Base-by-base conservation (phyloP, 805 yeast species). In the Hanseniaspora vineae region DNA sequence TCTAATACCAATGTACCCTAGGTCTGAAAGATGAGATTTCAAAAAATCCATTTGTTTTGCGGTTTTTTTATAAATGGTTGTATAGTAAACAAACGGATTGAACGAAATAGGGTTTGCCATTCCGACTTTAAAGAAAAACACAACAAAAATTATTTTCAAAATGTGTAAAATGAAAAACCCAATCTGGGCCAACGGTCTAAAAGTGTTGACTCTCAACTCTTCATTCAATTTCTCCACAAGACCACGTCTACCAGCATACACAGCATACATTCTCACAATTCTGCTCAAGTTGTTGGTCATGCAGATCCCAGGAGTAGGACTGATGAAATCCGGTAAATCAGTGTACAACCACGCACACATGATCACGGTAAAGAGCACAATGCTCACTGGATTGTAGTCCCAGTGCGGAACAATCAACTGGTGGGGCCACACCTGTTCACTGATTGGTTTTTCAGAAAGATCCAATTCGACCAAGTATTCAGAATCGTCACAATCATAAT, bases 1-100 rank as follows among this genome's bases (percentile, higher is more conserved):
- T 64, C 80, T 82, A 20, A 92, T 75, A 47, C 96, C 95, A n/a
- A 96, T 87, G 97, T 97, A 92, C 44, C 97, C 97, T 54, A 89
- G 67, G 3, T 66, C 64, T 33, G 78, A 54, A 55, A 89, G 72
- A 50, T 75, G 69, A 20, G 62, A 60, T 52, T 58, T 70, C 54
- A 59, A 56, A 49, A 47, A 52, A 45, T 53, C 69, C 53, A 59
- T 61, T 18, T 61, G 53, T 46, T 64, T 64, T 13, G 58, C 70
- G 55, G 57, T 64, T 46, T 50, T 64, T 48, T 60, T 68, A 54
- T 60, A 60, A 52, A 55, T 47, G 47, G 61, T 59, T 39, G 59
- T 52, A 18, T 47, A 47, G n/a, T 47, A 47, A 17, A 47, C 58
- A 37, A 55, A 45, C 45, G 71, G 75, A 57, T 69, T 72, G 53